phyloP scores from a whole-genome alignment of 257 asterid species.

The Cinchona pubescens region DNA sequence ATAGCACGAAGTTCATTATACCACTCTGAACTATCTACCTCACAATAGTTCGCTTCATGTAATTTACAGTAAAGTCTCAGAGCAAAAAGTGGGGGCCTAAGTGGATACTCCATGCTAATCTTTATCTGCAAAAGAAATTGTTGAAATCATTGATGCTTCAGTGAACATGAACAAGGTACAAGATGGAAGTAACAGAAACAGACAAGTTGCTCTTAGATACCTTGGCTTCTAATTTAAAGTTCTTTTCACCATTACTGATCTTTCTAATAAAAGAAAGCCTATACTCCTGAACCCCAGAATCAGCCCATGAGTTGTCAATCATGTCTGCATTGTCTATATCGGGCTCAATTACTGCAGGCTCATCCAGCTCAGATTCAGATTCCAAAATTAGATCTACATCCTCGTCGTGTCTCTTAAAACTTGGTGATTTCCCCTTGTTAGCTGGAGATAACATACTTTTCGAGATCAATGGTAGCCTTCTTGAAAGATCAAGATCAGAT shows the following conservation, averaged over 20 bases:
- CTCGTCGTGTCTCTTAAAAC: conserved; percentile 65
- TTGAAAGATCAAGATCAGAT: conserved; percentile 47
- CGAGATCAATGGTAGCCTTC: conserved; percentile 62
- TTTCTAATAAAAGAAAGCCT: conserved; percentile 57
- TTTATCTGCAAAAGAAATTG: conserved; percentile 49
- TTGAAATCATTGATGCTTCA: conserved; percentile 2
- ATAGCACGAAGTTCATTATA: conserved; percentile 90
- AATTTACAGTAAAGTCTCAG: conserved; percentile 43
- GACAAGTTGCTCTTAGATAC: conserved; percentile 38
- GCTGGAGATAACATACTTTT: conserved; percentile 61
- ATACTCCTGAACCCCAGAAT: conserved; percentile 57
- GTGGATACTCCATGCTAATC: conserved; percentile 80
- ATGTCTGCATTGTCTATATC: conserved; percentile 35
- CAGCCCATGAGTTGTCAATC: conserved; percentile 52
- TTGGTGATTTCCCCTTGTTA: conserved; percentile 58
- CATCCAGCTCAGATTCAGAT: conserved; percentile 75
- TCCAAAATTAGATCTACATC: conserved; percentile 76
- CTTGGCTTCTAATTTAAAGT: conserved; percentile 74
- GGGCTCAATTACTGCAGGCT: conserved; percentile 53
- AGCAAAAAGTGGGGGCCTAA: conserved; percentile 74
- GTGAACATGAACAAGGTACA: conserved; percentile 13
- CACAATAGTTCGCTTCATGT: conserved; percentile 43
- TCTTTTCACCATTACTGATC: conserved; percentile 43
- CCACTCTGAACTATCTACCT: conserved; percentile 50
- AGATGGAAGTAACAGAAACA: conserved; percentile 10